Percentiles rank a stretch among this genome's conserved stretches.
These are phyloP conservation scores for Aquilaria agallochum DNA, from an alignment of 441 rosid species.

Conservation along the genomic window DNA sequence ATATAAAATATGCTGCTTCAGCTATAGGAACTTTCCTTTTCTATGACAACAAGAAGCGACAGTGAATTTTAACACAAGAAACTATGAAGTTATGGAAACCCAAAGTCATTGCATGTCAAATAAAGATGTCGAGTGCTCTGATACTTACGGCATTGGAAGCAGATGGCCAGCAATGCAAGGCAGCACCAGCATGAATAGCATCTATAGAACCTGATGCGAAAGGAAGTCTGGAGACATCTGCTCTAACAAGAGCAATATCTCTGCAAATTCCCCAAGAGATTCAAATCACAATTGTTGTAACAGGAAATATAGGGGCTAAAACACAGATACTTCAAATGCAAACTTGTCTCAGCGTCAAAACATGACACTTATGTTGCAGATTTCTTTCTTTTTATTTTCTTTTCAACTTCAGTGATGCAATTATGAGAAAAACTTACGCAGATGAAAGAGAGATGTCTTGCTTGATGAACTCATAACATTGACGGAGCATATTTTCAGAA, in stretches of 20 bases:
- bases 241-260: conserved; percentile 86
- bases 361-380: too few species aligned
- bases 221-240: conserved; percentile 88
- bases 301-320: not conserved
- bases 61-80: too few species aligned
- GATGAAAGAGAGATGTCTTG: conserved; percentile 42
- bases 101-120: too few species aligned
- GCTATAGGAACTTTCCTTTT: too few species aligned
- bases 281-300: conserved; percentile 12
- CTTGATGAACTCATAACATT: conserved; percentile 77
- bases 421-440: conserved; percentile 25
- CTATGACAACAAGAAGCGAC: too few species aligned
- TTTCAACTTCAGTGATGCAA: not conserved
- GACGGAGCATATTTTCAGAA: conserved; percentile 97
- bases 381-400: not conserved
- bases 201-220: conserved; percentile 77
- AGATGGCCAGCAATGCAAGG: conserved; percentile 95
- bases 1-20: too few species aligned
- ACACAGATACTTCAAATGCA: not conserved
- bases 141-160: conserved; percentile 80
- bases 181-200: conserved; percentile 95
- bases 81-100: too few species aligned
- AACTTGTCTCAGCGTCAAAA: not conserved
- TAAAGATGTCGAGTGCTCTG: too few species aligned
- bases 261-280: conserved; percentile 28